Base-by-base conservation (phyloP, 345 rosid species). In the Diplotaxis tenuifolia region DNA sequence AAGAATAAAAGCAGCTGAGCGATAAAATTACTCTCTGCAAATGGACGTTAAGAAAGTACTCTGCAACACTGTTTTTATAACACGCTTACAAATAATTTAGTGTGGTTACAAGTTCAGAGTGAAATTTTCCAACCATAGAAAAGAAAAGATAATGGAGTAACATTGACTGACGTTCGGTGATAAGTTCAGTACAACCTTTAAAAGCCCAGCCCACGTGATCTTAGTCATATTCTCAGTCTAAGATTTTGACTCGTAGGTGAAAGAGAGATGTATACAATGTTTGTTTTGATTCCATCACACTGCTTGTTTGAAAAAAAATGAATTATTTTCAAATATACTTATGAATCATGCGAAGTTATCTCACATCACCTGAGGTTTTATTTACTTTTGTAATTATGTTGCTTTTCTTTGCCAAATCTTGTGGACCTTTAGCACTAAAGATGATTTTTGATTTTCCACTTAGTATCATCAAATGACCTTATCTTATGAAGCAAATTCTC, bases 131-230 rank as follows among this genome's bases (percentile, higher is more conserved):
- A 23, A 20, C 42, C 42, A 53, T 63, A 72, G 54, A 55, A 21
- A 69, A 59, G 54, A 8, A 58, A 58, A 15, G 25, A 62, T 72
- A 34, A 27, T 62, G 69, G 42, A 25, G 63, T 25, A 72, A 38
- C 63, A 23, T 28, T 56, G 70, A 64, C 55, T 45, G 58, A 73
- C 59, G 77, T 32, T 42, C 18, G 9, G 18, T 45, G n/a, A 19
- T 9, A 65, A 5, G 18, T 55, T 21, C 32, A 56, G 65, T 65
- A 65, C 65, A 36, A 73, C 27, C 65, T 56, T 14, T 18, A 73
- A 15, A 64, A 15, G 71, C 50, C 49, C 49, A 20, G 14, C 58
- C 77, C 77, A 73, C 59, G 77, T 65, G 77, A 45, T 56, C n/a
- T 54, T 56, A 42, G 59, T 73, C 71, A 56, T 9, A n/a, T 10